phyloP scores from a whole-genome alignment of 371 early-diverging fungal genomes.

The Mortierella sp. region DNA sequence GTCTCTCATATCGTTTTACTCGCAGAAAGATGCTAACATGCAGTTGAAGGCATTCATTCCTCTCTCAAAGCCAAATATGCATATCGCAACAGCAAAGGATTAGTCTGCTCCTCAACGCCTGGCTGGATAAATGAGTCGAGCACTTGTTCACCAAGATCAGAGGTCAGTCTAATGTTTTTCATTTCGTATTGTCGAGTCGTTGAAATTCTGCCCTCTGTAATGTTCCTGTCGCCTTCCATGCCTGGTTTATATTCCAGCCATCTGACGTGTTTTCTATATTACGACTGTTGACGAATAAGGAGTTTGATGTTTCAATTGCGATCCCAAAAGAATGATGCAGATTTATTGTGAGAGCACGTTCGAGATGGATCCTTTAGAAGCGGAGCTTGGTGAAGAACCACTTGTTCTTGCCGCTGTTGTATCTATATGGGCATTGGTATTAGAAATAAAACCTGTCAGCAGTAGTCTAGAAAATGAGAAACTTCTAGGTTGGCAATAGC shows the following conservation, averaged over 20 bases:
- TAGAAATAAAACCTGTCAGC: not conserved
- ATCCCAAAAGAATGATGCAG: slow-evolving; percentile 6
- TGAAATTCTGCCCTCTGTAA: no score
- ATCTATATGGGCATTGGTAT: slow-evolving; percentile 59
- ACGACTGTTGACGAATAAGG: not conserved
- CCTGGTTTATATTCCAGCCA: not conserved
- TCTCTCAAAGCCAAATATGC: no score
- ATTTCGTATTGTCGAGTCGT: no score
- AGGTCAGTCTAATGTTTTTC: no score
- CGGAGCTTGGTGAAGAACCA: slow-evolving; percentile 99
- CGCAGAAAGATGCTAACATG: no score
- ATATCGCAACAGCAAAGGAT: no score
- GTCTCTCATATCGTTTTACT: no score
- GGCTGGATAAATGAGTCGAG: no score
- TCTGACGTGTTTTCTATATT: not conserved
- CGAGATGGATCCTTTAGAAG: slow-evolving; percentile 75
- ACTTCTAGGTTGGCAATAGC: not conserved
- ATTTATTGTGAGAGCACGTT: slow-evolving; percentile 20
- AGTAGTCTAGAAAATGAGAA: not conserved
- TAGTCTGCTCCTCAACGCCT: no score
- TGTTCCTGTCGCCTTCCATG: not conserved
- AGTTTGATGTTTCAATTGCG: not conserved
- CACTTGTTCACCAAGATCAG: no score
- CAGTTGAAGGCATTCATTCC: no score
- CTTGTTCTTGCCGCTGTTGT: slow-evolving; percentile 98